These are phyloP conservation scores for Cucurbita maxima DNA, from an alignment of 306 rosid species.

Conservation along the genomic window DNA sequence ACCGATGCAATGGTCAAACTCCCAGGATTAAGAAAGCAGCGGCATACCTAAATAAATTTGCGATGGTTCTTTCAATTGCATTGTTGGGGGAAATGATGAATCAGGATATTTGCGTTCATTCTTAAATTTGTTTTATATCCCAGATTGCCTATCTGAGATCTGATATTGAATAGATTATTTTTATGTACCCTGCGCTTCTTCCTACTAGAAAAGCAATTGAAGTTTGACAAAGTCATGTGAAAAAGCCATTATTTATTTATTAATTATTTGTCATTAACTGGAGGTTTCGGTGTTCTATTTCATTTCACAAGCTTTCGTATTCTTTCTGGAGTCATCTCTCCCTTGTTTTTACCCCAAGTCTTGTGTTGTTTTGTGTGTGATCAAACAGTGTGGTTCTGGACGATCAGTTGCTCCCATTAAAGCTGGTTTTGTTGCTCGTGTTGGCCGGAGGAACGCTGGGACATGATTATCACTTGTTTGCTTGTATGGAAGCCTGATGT, in stretches of 20 bases:
- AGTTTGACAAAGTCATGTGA: neutral
- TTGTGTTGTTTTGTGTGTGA: neutral
- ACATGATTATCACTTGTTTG: conserved; percentile 20
- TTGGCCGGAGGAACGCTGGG: conserved; percentile 74
- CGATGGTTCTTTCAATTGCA: neutral
- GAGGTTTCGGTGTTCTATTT: neutral
- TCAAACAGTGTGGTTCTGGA: conserved; percentile 75
- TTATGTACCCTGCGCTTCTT: neutral
- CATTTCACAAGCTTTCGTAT: neutral
- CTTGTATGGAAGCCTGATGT: neutral
- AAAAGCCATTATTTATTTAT: neutral
- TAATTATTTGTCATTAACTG: neutral
- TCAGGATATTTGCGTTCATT: conserved; percentile 11
- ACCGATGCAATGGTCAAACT: neutral
- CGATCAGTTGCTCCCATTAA: conserved; percentile 90
- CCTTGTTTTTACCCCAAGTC: neutral
- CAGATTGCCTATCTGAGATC: conserved; percentile 13
- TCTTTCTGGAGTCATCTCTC: neutral
- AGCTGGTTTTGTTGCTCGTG: conserved; percentile 96
- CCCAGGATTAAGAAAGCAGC: neutral
- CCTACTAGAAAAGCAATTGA: neutral
- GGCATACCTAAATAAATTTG: neutral
- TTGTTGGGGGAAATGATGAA: conserved; percentile 11
- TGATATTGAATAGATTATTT: neutral
- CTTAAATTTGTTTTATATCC: conserved; percentile 8